Evolutionary conservation across 495 filamentous ascomycete species (phyloP).

Genomic region (Penicillium soppii): DNA sequence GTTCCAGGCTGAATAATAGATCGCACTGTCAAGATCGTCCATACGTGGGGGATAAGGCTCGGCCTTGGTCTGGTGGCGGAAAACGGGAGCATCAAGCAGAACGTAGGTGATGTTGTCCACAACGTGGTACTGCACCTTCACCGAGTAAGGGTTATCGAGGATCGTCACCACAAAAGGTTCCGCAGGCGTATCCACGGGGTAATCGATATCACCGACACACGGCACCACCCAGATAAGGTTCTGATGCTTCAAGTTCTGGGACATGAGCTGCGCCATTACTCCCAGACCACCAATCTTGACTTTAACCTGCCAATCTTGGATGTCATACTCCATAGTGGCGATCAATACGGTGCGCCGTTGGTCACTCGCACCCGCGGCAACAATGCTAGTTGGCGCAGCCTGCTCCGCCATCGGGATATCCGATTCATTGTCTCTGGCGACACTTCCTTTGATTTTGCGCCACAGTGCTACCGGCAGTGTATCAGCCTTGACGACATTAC

Average conservation of each 20-base stretch:
- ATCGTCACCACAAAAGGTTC: constrained; percentile 65
- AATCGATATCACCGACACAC: constrained; percentile 66
- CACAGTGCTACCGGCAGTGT: constrained; percentile 7
- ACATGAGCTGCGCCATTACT: constrained; percentile 71
- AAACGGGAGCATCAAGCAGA: constrained; percentile 67
- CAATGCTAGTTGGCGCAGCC: constrained; percentile 12
- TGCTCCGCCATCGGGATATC: constrained; percentile 27
- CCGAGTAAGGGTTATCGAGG: constrained; percentile 60
- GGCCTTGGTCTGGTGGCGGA: constrained; percentile 66
- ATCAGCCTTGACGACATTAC: constrained; percentile 16
- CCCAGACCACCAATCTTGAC: constrained; percentile 73
- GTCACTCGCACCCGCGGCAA: constrained; percentile 8
- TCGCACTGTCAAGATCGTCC: constrained; percentile 70
- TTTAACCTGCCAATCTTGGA: constrained; percentile 70
- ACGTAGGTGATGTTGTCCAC: constrained; percentile 72
- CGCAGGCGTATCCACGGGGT: constrained; percentile 57
- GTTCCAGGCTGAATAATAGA: constrained; percentile 75
- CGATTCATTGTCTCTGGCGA: constrained; percentile 1
- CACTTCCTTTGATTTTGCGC: constrained; percentile 9
- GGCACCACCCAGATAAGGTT: constrained; percentile 74
- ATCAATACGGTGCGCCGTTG: constrained; percentile 58
- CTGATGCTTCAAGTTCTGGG: constrained; percentile 63
- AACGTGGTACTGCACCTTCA: constrained; percentile 65
- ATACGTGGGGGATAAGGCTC: constrained; percentile 71
- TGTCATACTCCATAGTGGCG: constrained; percentile 73